Percentiles rank a stretch among this genome's conserved stretches.
Evolutionary conservation across 805 yeast genomes (phyloP).

Genomic region (Yarrowia alimentaria): DNA sequence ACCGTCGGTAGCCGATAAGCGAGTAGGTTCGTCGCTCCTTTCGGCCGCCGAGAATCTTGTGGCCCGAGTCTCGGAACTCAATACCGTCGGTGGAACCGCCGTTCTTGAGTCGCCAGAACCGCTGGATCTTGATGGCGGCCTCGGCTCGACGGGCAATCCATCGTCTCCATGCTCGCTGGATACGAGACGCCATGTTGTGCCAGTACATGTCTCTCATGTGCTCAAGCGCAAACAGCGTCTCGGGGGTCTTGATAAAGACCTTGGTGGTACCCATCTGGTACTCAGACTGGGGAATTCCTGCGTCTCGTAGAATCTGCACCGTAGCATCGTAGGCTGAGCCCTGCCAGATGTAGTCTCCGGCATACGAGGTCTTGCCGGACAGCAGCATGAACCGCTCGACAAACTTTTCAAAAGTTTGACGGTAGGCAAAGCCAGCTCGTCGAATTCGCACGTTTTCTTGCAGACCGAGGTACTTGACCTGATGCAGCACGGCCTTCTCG

Average conservation of each 20-base stretch:
- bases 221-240: conserved; percentile 90
- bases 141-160: conserved; percentile 77
- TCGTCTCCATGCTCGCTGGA: conserved; percentile 95
- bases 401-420: conserved; percentile 94
- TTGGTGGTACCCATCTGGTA: conserved; percentile 90
- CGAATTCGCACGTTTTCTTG: conserved; percentile 96
- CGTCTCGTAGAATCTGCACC: conserved; percentile 51
- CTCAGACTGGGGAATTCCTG: conserved; percentile 73
- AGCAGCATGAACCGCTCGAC: conserved; percentile 89
- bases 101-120: conserved; percentile 73
- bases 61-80: conserved; percentile 82
- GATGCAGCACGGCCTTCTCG: conserved; percentile 86
- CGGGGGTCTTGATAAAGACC: conserved; percentile 95
- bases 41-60: conserved; percentile 61
- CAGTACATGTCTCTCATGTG: conserved; percentile 95
- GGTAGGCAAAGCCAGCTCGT: conserved; percentile 97
- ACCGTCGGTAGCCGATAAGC: conserved; percentile 81
- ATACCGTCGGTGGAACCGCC: conserved; percentile 83
- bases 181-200: conserved; percentile 97
- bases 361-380: conserved; percentile 88
- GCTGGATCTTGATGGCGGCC: conserved; percentile 78
- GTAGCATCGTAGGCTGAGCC: conserved; percentile 60
- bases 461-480: conserved; percentile 90
- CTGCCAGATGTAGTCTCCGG: conserved; percentile 70
- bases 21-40: conserved; percentile 91